Base-by-base conservation (phyloP, 2,329 filamentous ascomycete species). In the Tolypocladium sp. region DNA sequence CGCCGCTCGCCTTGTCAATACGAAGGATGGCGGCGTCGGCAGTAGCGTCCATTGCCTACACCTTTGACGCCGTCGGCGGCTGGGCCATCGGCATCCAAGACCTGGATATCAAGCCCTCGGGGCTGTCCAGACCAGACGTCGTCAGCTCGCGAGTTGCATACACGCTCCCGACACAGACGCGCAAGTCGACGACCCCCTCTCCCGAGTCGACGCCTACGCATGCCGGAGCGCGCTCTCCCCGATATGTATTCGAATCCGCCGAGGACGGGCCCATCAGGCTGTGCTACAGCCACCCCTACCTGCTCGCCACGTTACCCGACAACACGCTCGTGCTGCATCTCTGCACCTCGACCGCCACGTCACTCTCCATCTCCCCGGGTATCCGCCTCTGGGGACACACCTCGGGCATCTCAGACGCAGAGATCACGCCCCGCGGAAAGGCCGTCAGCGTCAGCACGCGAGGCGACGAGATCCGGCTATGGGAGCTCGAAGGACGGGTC, bases 61-160 rank as follows among this genome's bases (percentile, higher is more conserved):
- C 90, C 0, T 85, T 95, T 63, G 86, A 88, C 20, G 89, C 89
- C 2, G 79, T 87, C 3, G 86, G 85, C 51, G 92, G 92, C 35
- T 97, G 92, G 90, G 92, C 89, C 9, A 82, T 96, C 20, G 92
- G 92, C 2, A 84, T 97, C n/a, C 93, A 97, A 71, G 93, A 97
- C 71, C 77, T 97, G 51, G 86, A 88, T 60, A 80, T 96, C 51
- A 73, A 68, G 1, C 67, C 70, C 6, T 65, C 70, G 1, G 71
- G 70, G n/a, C 57, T 6, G 7, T 62, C 64, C 4, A 54, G 58
- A 5, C 66, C 66, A 33, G 71, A 73, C 22, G 66, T 69, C n/a
- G 62, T 74, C 49, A 69, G 68, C 4, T 75, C 74, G 3, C 69
- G 72, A 49, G 66, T 76, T 10, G 73, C 73, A 10, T 72, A 69